Base-by-base conservation (phyloP, 495 filamentous ascomycete genomes). In the Tetracladium marchalianum region DNA sequence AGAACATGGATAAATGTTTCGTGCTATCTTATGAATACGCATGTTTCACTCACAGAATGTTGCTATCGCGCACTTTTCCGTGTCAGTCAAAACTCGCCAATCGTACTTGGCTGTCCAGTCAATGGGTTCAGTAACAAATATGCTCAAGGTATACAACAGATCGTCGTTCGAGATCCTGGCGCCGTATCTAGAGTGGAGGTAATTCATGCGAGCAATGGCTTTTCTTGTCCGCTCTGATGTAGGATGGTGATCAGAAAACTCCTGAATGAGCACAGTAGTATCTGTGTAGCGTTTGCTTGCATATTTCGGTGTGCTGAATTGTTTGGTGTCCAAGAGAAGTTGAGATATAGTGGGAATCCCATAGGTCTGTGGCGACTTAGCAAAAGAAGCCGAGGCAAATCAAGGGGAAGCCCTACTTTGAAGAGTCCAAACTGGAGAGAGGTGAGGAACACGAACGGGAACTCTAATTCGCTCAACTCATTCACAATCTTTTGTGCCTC, bases 391-490 rank as follows among this genome's bases (percentile, higher is more conserved):
- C 12, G 31, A 22, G n/a, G 35, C 11, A 31, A 37, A 41, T 7
- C 22, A 4, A 12, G 22, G 18, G 32, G 9, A 13, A 27, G 16
- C 41, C 41, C 24, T 44, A 78, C 74, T 59, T 73, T 73, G 60
- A 84, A 84, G 2, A 87, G 62, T 0, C 77, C 82, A 58, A 84
- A 84, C 45, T 82, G 71, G 33, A 85, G 57, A 2, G 71, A 50
- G 41, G 77, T 73, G 33, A 71, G 61, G 41, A 68, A 74, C 4
- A 73, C 66, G 19, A 72, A 70, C 0, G 81, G 80, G 44, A 81
- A 79, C 54, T 84, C 78, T 19, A 71, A 64, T 39, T 71, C 52
- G 1, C 60, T 52, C 6, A 82, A 27, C 10, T 58, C 53, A 34
- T 66, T 58, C 19, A 80, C 70, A 46, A 84, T 80, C 22, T 66